A percentile compares a stretch with the other conserved stretches of the same genome.
Evolutionary conservation across 352 stramenopile genomes (phyloP).

Genomic region (Pythium scleroteichum): DNA sequence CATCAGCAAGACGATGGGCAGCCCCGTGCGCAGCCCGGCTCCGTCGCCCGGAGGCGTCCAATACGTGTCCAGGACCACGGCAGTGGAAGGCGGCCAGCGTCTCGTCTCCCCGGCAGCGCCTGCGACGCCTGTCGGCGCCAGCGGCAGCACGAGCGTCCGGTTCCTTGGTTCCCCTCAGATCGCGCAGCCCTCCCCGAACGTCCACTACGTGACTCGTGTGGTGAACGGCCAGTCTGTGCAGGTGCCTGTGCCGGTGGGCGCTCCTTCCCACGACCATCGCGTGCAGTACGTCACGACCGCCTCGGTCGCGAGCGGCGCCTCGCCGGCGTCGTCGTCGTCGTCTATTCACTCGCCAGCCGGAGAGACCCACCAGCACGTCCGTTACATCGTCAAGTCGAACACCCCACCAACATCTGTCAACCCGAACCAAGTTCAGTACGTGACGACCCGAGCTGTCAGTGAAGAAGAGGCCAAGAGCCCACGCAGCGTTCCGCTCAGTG

Average conservation of each 20-base stretch:
- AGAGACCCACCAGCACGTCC: conserved; percentile 13
- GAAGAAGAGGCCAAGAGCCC: neutral
- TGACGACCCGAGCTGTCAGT: conserved; percentile 5
- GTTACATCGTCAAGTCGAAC: conserved; percentile 18
- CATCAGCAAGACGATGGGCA: conserved; percentile 5
- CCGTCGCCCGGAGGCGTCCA: conserved; percentile 3
- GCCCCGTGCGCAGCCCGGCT: neutral
- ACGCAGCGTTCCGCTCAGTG: conserved; percentile 8
- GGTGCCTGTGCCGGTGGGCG: conserved; percentile 13
- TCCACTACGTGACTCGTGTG: conserved; percentile 19
- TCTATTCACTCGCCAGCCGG: neutral
- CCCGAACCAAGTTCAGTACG: conserved; percentile 10
- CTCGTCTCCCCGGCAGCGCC: conserved; percentile 5
- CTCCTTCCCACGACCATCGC: conserved; percentile 10
- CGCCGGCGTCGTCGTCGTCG: conserved; percentile 2
- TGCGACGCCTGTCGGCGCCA: neutral
- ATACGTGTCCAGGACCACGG: conserved; percentile 1
- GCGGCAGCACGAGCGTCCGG: conserved; percentile 4
- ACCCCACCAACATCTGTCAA: neutral
- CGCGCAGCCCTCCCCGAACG: conserved; percentile 6
- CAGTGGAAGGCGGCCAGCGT: conserved; percentile 2
- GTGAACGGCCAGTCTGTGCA: conserved; percentile 21
- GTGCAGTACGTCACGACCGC: conserved; percentile 15
- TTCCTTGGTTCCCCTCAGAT: conserved; percentile 13
- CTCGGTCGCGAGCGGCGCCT: conserved; percentile 2